Conservation (phyloP, 2,329 filamentous ascomycete species). For the Parastagonospora nodorum region DNA sequence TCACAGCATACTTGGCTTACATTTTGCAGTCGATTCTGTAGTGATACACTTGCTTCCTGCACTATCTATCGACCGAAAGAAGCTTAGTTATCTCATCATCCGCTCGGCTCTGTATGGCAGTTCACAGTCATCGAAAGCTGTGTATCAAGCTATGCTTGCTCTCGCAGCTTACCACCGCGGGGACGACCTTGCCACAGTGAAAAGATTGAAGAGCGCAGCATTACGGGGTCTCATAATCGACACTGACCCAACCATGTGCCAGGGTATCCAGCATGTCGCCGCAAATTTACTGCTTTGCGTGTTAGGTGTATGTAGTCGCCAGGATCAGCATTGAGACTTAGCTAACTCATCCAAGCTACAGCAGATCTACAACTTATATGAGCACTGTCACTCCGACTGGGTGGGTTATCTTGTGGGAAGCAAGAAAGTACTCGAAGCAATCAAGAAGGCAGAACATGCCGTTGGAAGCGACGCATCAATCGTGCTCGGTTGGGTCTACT, state of each 20-base stretch:
- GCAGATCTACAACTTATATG: background rate
- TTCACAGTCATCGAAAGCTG: constrained; percentile 1
- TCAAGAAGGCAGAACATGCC: background rate
- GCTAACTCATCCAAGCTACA: constrained; percentile 3
- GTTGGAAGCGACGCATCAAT: background rate
- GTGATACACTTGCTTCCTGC: constrained; percentile 4
- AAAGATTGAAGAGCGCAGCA: constrained; percentile 1
- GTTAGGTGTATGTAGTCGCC: background rate
- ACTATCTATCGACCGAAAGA: constrained; percentile 1
- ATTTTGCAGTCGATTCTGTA: constrained; percentile 1
- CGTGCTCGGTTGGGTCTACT: constrained; percentile 9
- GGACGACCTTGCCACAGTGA: background rate
- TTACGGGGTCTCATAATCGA: constrained; percentile 1
- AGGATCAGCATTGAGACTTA: background rate
- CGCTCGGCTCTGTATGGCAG: constrained; percentile 1
- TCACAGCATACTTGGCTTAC: background rate
- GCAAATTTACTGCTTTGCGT: constrained; percentile 5
- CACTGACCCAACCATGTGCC: background rate
- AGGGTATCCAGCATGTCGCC: constrained; percentile 4
- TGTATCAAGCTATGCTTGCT: constrained; percentile 2
- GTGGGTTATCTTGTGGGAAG: constrained; percentile 5
- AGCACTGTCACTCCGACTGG: constrained; percentile 1
- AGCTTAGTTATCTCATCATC: background rate
- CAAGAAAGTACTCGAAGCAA: constrained; percentile 5
- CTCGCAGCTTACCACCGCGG: constrained; percentile 7